These are phyloP conservation scores for Xylariaceae sp. DNA, from an alignment of 2,329 filamentous ascomycete species.

Conservation along the genomic window DNA sequence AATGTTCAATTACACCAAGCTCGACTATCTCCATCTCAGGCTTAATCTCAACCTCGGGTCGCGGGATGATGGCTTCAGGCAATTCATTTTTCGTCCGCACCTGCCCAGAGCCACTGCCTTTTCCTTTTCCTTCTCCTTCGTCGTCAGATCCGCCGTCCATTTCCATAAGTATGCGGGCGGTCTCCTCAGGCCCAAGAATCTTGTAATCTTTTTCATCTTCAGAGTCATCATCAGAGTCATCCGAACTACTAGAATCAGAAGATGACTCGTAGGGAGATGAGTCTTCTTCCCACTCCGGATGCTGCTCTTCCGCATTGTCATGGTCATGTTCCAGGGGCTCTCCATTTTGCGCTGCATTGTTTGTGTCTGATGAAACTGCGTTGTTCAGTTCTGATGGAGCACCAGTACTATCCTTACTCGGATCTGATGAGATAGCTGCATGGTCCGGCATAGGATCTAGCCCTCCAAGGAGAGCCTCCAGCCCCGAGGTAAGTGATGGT, in stretches of 20 bases:
- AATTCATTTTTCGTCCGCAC: constrained; percentile 85
- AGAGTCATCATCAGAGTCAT: constrained; percentile 62
- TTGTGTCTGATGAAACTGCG: neutral
- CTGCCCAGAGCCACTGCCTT: constrained; percentile 53
- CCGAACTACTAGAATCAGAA: constrained; percentile 63
- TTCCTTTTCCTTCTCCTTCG: constrained; percentile 65
- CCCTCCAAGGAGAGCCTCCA: constrained; percentile 43
- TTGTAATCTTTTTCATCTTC: constrained; percentile 64
- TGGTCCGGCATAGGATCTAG: constrained; percentile 36
- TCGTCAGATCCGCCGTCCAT: constrained; percentile 82
- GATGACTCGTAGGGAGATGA: constrained; percentile 79
- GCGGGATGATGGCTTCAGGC: constrained; percentile 67
- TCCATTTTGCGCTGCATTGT: neutral
- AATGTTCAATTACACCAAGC: constrained; percentile 76
- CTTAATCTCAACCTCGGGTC: constrained; percentile 80
- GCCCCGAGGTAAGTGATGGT: constrained; percentile 43
- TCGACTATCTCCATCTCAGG: constrained; percentile 77
- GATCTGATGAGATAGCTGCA: constrained; percentile 2
- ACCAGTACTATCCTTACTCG: neutral
- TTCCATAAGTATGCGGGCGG: constrained; percentile 84
- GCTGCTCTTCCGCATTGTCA: constrained; percentile 34
- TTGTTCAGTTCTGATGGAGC: neutral
- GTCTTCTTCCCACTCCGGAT: constrained; percentile 85
- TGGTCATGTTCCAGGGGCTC: neutral
- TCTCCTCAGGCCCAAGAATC: constrained; percentile 80